Evolutionary conservation across 1,284 basidiomycete species (phyloP).

Genomic region (Puccinia coronata): DNA sequence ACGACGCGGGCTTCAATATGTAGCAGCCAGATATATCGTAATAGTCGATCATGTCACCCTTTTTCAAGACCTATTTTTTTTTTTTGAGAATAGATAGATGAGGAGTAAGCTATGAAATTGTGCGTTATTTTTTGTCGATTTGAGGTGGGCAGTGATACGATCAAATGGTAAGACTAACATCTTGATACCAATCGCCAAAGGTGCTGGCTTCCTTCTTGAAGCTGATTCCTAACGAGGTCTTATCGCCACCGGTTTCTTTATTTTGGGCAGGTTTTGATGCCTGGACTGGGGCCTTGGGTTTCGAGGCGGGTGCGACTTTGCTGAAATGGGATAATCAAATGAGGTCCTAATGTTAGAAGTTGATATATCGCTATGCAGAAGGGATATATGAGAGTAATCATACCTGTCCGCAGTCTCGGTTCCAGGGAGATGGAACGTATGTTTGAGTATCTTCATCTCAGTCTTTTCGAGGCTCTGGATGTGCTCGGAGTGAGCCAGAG

Average conservation of each 20-base stretch:
- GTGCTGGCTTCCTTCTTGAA: constrained; percentile 37
- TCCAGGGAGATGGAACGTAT: too few relatives aligned
- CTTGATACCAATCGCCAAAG: constrained; percentile 47
- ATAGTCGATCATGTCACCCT: constrained; percentile 99
- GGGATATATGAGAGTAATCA: too few relatives aligned
- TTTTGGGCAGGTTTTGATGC: not conserved
- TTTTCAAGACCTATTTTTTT: constrained; percentile 78
- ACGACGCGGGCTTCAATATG: constrained; percentile 96
- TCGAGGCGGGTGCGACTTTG: not conserved
- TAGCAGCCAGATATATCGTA: constrained; percentile 99
- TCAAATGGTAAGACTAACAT: constrained; percentile 7
- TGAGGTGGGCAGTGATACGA: not conserved
- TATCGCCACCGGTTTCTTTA: constrained; percentile 8
- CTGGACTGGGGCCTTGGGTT: not conserved
- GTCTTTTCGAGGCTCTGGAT: constrained; percentile 24
- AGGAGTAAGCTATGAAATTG: not conserved
- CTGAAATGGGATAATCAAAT: not conserved
- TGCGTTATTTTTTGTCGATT: constrained; percentile 35
- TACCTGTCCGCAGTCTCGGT: too few relatives aligned
- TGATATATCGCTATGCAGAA: too few relatives aligned
- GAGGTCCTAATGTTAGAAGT: not conserved
- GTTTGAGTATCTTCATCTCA: too few relatives aligned
- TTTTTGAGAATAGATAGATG: not conserved
- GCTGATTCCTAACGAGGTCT: constrained; percentile 28
- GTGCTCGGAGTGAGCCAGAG: not conserved